Evolutionary conservation across 2,329 filamentous ascomycete genomes (phyloP).

Genomic region (Laburnicola sp.): DNA sequence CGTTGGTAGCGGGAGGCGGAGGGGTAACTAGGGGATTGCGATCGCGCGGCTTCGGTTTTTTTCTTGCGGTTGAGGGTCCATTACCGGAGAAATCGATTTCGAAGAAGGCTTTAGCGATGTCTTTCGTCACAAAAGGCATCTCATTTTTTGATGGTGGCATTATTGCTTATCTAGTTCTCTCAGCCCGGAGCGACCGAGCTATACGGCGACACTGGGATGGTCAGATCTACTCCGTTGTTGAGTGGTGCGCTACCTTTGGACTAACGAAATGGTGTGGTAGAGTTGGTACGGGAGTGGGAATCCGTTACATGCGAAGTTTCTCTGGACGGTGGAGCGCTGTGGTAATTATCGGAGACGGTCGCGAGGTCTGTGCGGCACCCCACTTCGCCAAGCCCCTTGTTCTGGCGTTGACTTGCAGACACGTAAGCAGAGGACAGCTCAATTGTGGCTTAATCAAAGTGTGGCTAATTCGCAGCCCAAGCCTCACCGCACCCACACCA

Average conservation of each 20-base stretch:
- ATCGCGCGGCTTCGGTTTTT: not conserved
- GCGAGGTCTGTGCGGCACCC: too few species aligned
- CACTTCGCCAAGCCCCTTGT: too few species aligned
- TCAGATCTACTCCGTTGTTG: too few species aligned
- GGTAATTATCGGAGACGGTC: too few species aligned
- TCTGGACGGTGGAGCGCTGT: too few species aligned
- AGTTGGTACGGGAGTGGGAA: too few species aligned
- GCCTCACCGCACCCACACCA: slow-evolving; percentile 6
- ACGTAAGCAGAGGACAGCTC: too few species aligned
- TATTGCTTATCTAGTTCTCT: not conserved
- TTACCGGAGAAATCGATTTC: slow-evolving; percentile 3
- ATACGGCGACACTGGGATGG: not conserved
- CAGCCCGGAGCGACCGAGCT: not conserved
- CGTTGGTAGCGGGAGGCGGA: not conserved
- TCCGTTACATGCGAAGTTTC: too few species aligned
- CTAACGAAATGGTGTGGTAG: too few species aligned
- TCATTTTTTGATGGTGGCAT: not conserved
- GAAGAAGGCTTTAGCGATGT: slow-evolving; percentile 2
- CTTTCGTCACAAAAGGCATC: slow-evolving; percentile 2
- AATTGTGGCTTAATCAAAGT: too few species aligned
- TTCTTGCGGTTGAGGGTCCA: not conserved
- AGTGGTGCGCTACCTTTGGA: too few species aligned
- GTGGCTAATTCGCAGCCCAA: not conserved
- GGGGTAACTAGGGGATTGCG: not conserved
- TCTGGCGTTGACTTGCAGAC: too few species aligned